These are phyloP conservation scores for Manihot esculenta DNA, from an alignment of 441 rosid species.

Conservation along the genomic window DNA sequence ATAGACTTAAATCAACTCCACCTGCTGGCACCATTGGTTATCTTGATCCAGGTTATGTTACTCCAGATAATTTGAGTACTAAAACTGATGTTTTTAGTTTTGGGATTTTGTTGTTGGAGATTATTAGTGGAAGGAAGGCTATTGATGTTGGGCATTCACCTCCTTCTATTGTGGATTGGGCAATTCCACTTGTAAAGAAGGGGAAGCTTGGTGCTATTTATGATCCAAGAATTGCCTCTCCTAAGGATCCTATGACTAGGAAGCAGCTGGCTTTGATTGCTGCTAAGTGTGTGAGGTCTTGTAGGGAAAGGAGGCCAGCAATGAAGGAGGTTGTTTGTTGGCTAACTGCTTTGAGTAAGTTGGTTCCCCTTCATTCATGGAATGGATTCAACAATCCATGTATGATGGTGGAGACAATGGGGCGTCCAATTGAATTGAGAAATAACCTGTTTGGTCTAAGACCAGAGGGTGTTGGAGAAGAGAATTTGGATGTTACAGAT, in stretches of 20 bases:
- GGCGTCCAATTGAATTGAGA: constrained; percentile 62
- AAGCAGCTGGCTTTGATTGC: constrained; percentile 84
- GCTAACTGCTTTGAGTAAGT: constrained; percentile 66
- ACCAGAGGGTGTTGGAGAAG: constrained; percentile 26
- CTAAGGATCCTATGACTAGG: constrained; percentile 63
- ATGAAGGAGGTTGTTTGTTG: constrained; percentile 88
- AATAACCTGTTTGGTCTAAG: constrained; percentile 25
- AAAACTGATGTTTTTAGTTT: constrained; percentile 96
- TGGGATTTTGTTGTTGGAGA: constrained; percentile 92
- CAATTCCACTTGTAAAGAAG: constrained; percentile 85
- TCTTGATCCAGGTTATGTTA: constrained; percentile 91
- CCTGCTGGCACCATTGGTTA: constrained; percentile 98
- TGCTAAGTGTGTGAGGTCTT: constrained; percentile 90
- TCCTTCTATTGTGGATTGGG: constrained; percentile 93
- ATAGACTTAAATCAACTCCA: constrained; percentile 80
- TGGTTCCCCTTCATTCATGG: constrained; percentile 86
- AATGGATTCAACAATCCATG: constrained; percentile 93
- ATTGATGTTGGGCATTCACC: constrained; percentile 91
- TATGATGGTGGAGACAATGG: constrained; percentile 90
- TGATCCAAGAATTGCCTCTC: constrained; percentile 68
- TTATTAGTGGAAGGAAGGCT: constrained; percentile 91
- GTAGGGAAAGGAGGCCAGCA: constrained; percentile 89
- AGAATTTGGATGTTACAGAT: constrained; percentile 36
- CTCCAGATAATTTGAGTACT: constrained; percentile 89
- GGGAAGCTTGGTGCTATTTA: constrained; percentile 76